Evolutionary conservation across 2,329 filamentous ascomycete genomes (phyloP), one percentile per base, ranked within the genome.

Genomic region (Diplodia sapinea): DNA sequence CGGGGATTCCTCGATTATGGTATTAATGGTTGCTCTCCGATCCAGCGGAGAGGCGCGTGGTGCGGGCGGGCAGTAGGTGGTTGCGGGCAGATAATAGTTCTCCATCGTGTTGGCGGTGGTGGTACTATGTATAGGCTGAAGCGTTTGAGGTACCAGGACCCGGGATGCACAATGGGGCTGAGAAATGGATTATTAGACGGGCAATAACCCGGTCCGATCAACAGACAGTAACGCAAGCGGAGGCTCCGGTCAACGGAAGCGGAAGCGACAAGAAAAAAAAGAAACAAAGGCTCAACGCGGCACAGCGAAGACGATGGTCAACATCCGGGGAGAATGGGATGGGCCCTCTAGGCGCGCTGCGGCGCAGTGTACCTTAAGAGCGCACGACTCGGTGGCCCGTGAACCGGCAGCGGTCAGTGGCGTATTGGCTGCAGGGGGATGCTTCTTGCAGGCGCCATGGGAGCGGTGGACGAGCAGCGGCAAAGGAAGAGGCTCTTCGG

Each of bases 1-100:
- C 12, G 70, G 69, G 50, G 82, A 80, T 74, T 88, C 85, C 80
- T 89, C 86, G 68, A 88, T 84, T 82, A 89, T 85, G 70, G 87
- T 88, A 85, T 89, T 88, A 85, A 89, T 85, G 70, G 80, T 77
- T 73, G 82, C 81, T 74, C 82, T 83, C 74, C 82, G 83, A 80
- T 77, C 86, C 86, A 84, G 87, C 85, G 84, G 84, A 80, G 82
- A 76, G 73, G 73, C 70, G 72, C 59, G 66, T 68, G 70, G 15
- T 52, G 36, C 73, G 59, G 81, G 82, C 68, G 85, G 81, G 74
- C 77, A 81, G 80, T 86, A 87, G 65, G 80, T 81, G 73, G 80
- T 80, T 69, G 81, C 77, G 69, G 82, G 82, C 74, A 84, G 82
- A 74, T 79, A 76, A 77, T 79, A 79, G 72, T 79, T 78, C 72